Evolutionary conservation across 1,284 basidiomycete genomes (phyloP), one percentile per base, ranked within the genome.

Genomic region (Irpex sp.): DNA sequence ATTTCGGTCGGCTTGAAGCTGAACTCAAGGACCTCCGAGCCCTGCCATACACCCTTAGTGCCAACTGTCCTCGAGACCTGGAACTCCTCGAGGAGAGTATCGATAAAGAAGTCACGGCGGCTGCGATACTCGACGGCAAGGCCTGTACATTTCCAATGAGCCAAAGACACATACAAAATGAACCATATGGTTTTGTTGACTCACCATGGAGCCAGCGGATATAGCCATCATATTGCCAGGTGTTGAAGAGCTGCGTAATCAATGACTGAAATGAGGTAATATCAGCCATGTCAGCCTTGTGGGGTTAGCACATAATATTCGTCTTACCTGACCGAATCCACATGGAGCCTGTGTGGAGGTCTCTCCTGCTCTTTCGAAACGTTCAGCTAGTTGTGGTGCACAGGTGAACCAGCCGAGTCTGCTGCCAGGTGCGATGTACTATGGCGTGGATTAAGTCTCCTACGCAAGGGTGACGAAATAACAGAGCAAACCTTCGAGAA

Each of bases 401-500:
- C 84, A 87, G 0, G 90, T 93, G 69, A 89, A 88, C 87, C 87
- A 94, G 1, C 92, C 91, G 10, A 93, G 74, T 5, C 91, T 83
- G 58, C 83, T 83, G 1, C 91, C 92, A 3, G 91, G 91, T 1
- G 87, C 88, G 58, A 93, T 83, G 1, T 86, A 90, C 87, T 66
- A 48, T 33, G 48, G 12, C 21, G 12, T 14, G 56, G 19, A 57
- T 36, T 42, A 16, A 21, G 58, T 58, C 37, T 19, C 35, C n/a
- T 12, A 42, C n/a, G n/a, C n/a, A n/a, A n/a, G n/a, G n/a, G n/a
- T n/a, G n/a, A n/a, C n/a, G n/a, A n/a, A n/a, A n/a, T n/a, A n/a
- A n/a, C n/a, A n/a, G n/a, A n/a, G n/a, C n/a, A n/a, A 53, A 83
- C 86, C 82, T 93, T 93, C 36, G 88, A 91, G 72, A 93, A 93